These are phyloP conservation scores for Ophidiomyces ophidiicola DNA, from an alignment of 2,329 filamentous ascomycete species.

Conservation along the genomic window DNA sequence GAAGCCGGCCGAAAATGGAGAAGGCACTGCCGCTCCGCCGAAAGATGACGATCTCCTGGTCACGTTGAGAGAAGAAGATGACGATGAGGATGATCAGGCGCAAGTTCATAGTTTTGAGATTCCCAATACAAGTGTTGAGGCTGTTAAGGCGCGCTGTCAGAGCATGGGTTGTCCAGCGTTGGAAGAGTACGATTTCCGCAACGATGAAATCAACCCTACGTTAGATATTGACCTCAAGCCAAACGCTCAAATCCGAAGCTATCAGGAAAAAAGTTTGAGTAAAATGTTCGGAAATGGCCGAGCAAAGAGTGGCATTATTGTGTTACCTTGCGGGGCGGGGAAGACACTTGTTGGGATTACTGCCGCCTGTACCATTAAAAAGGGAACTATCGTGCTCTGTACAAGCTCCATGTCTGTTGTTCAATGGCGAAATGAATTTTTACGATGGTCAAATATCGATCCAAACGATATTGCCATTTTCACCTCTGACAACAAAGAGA, in stretches of 20 bases:
- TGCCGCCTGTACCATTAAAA: constrained; percentile 93
- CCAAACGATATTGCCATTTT: constrained; percentile 90
- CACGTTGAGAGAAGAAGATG: constrained; percentile 59
- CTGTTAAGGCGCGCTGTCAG: constrained; percentile 78
- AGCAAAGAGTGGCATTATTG: constrained; percentile 94
- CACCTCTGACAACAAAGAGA: constrained; percentile 80
- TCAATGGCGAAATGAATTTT: constrained; percentile 91
- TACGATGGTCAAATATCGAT: constrained; percentile 98
- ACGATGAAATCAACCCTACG: constrained; percentile 77
- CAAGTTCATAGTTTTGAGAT: constrained; percentile 93
- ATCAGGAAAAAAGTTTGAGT: constrained; percentile 92
- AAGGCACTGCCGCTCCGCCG: constrained; percentile 30
- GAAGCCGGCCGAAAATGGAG: constrained; percentile 20
- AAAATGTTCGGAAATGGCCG: constrained; percentile 99
- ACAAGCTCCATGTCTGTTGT: constrained; percentile 97
- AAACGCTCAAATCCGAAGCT: constrained; percentile 77
- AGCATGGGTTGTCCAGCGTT: constrained; percentile 76
- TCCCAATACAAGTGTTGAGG: constrained; percentile 65
- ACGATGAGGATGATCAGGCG: constrained; percentile 71
- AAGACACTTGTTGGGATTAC: constrained; percentile 98
- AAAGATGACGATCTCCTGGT: constrained; percentile 59
- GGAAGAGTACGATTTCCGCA: constrained; percentile 94
- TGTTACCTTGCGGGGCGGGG: constrained; percentile 87
- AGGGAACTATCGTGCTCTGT: constrained; percentile 86
- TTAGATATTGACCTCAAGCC: constrained; percentile 89